phyloP scores from a whole-genome alignment of 805 yeast genomes.

The Candida coquimbonensis region DNA sequence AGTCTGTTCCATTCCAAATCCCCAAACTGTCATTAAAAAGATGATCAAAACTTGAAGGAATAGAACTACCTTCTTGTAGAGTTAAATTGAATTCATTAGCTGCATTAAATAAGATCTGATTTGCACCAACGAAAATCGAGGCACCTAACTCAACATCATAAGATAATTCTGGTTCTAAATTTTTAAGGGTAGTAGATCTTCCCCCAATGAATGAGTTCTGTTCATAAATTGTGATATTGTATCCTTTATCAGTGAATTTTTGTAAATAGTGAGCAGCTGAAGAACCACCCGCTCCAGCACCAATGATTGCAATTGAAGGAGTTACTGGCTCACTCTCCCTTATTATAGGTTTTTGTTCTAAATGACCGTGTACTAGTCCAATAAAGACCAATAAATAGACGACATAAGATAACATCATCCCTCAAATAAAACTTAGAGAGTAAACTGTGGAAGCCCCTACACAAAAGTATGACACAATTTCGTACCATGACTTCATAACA shows the following conservation, averaged over 20 bases:
- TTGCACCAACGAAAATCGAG: conserved; percentile 35
- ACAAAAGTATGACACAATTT: too few relatives aligned
- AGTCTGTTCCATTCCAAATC: conserved; percentile 32
- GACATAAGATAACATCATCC: too few relatives aligned
- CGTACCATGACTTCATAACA: too few relatives aligned
- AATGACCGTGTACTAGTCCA: too few relatives aligned
- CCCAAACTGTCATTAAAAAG: conserved; percentile 20
- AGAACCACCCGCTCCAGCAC: conserved; percentile 49
- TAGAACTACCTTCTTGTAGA: conserved; percentile 7
- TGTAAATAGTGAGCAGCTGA: conserved; percentile 40
- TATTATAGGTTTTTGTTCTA: neutral
- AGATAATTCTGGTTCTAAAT: conserved; percentile 15
- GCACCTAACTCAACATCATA: conserved; percentile 38
- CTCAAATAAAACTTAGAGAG: too few relatives aligned
- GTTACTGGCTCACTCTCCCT: too few relatives aligned
- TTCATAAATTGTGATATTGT: conserved; percentile 38
- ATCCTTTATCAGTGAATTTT: conserved; percentile 27
- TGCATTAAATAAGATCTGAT: conserved; percentile 32
- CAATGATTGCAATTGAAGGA: conserved; percentile 33
- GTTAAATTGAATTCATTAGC: conserved; percentile 30
- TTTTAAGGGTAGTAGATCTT: conserved; percentile 32
- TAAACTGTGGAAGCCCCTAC: too few relatives aligned
- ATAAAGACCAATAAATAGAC: too few relatives aligned
- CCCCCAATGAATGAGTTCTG: conserved; percentile 37
- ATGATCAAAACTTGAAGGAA: conserved; percentile 10